Evolutionary conservation across 768 basidiomycete genomes (phyloP).

Genomic region (Lentinula sp.): DNA sequence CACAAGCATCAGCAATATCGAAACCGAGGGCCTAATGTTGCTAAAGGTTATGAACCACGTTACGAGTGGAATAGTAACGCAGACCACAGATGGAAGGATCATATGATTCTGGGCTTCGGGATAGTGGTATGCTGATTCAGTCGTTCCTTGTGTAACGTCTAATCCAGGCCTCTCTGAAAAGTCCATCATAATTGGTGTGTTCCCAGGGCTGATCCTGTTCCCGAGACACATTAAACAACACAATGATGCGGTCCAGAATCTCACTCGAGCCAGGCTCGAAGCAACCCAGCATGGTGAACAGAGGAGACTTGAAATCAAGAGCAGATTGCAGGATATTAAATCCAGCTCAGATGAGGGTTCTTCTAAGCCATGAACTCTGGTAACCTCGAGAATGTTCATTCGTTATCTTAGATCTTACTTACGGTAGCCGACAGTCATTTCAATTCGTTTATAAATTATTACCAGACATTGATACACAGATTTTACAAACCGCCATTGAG

Average conservation of each 20-base stretch:
- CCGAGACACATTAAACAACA: slow-evolving; percentile 35
- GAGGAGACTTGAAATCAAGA: slow-evolving; percentile 40
- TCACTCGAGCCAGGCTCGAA: slow-evolving; percentile 53
- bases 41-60: slow-evolving; percentile 1
- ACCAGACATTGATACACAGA: too few species aligned
- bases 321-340: slow-evolving; percentile 6
- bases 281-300: slow-evolving; percentile 49
- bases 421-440: too few species aligned
- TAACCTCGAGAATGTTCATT: too few species aligned
- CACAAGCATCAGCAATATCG: slow-evolving; percentile 24
- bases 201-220: slow-evolving; percentile 32
- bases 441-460: too few species aligned
- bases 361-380: background rate
- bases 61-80: slow-evolving; percentile 21
- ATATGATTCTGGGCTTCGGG: slow-evolving; percentile 40
- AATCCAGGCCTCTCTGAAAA: slow-evolving; percentile 11
- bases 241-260: slow-evolving; percentile 45
- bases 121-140: slow-evolving; percentile 33
- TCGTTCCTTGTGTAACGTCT: background rate
- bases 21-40: slow-evolving; percentile 8
- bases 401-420: too few species aligned
- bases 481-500: too few species aligned
- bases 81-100: slow-evolving; percentile 47
- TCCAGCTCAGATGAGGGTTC: background rate
- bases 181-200: slow-evolving; percentile 40